A percentile compares a stretch with the other conserved stretches of the same genome.
These are phyloP conservation scores for Exophiala aquamarina DNA, from an alignment of 2,329 filamentous ascomycete genomes.

Conservation along the genomic window DNA sequence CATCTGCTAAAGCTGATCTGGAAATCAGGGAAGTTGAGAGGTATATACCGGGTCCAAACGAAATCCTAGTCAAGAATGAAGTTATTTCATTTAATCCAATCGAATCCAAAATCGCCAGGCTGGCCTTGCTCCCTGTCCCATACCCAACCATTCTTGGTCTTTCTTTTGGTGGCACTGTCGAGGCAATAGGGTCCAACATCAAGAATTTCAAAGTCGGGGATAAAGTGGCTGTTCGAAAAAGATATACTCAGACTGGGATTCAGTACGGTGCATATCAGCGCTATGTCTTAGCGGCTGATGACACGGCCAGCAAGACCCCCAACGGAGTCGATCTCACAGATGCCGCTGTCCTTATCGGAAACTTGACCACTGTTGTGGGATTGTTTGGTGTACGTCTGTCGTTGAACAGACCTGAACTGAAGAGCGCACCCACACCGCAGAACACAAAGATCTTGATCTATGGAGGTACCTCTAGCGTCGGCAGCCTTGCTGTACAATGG, in stretches of 20 bases:
- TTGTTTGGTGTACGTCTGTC: constrained; percentile 18
- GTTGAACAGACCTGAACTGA: constrained; percentile 12
- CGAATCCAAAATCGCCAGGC: constrained; percentile 5
- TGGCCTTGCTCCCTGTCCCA: constrained; percentile 1
- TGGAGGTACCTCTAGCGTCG: constrained; percentile 39
- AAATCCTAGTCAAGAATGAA: constrained; percentile 8
- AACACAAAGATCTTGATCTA: constrained; percentile 37
- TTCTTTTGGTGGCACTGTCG: constrained; percentile 32
- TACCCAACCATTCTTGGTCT: constrained; percentile 6
- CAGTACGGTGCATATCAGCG: constrained; percentile 26
- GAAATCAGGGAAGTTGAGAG: constrained; percentile 3
- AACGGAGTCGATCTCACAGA: constrained; percentile 8
- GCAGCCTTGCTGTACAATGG: constrained; percentile 39
- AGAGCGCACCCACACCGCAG: not conserved
- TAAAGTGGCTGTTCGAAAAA: constrained; percentile 24
- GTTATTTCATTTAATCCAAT: constrained; percentile 4
- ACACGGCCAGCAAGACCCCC: constrained; percentile 8
- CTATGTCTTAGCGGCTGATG: constrained; percentile 18
- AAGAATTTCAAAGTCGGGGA: constrained; percentile 33
- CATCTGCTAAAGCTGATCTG: constrained; percentile 4
- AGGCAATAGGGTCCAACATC: constrained; percentile 34
- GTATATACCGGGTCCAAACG: constrained; percentile 1
- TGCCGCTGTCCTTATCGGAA: constrained; percentile 18
- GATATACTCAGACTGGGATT: constrained; percentile 7
- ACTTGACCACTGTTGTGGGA: constrained; percentile 21